Percentiles rank a stretch among this genome's conserved stretches.
These are phyloP conservation scores for Dendrocalamus sinicus DNA, from an alignment of 176 grass and related monocot genomes.

Conservation along the genomic window DNA sequence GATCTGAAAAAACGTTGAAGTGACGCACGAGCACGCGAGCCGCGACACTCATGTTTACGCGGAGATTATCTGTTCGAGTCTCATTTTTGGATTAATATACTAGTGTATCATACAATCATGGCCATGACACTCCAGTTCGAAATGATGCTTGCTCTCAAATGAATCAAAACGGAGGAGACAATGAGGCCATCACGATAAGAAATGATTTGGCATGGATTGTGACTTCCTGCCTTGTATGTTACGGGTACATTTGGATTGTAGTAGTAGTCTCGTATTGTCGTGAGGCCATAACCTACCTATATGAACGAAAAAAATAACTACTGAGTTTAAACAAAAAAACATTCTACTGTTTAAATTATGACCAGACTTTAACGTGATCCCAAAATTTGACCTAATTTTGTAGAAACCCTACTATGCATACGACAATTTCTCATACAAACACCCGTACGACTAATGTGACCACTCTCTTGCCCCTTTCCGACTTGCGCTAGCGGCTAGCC, in stretches of 20 bases:
- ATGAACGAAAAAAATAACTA: too few species aligned
- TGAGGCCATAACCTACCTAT: neutral
- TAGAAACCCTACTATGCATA: too few species aligned
- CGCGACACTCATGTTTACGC: neutral
- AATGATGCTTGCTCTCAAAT: slow-evolving; percentile 28
- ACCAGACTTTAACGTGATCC: neutral
- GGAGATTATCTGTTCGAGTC: neutral
- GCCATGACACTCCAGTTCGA: neutral
- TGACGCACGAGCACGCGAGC: too few species aligned
- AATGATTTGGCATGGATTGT: slow-evolving; percentile 39
- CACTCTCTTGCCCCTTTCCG: too few species aligned
- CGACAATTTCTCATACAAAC: too few species aligned
- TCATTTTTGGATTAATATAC: neutral
- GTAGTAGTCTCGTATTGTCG: neutral
- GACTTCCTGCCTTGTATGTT: neutral
- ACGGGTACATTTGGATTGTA: neutral
- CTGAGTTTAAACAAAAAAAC: neutral
- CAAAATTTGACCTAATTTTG: neutral
- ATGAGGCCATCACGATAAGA: neutral
- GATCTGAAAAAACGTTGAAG: too few species aligned
- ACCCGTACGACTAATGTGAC: too few species aligned
- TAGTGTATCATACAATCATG: neutral
- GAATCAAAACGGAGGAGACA: neutral
- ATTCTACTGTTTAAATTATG: neutral
- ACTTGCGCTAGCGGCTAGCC: too few species aligned